A percentile compares a stretch with the other conserved stretches of the same genome.
Evolutionary conservation across 1,284 basidiomycete species (phyloP).

Genomic region (Vanrija humicola): DNA sequence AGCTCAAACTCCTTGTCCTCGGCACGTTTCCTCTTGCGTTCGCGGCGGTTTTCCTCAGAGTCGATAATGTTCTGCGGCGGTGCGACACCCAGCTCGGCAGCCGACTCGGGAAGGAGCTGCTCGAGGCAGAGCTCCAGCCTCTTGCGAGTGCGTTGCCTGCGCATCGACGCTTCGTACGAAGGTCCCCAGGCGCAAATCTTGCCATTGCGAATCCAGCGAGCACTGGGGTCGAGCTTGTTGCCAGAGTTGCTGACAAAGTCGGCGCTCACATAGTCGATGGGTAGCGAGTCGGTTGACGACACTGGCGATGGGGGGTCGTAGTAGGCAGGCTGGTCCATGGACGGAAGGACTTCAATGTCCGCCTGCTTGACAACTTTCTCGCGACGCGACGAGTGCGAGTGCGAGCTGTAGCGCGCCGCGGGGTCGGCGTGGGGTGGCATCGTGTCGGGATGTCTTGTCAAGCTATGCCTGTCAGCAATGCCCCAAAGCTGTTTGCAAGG

Average conservation of each 20-base stretch:
- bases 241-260: conserved; percentile 39
- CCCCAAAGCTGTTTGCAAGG: background rate
- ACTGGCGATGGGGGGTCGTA: conserved; percentile 38
- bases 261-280: conserved; percentile 18
- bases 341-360: conserved; percentile 38
- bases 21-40: conserved; percentile 27
- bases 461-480: background rate
- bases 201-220: conserved; percentile 42
- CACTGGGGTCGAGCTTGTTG: conserved; percentile 40
- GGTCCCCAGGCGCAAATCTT: conserved; percentile 49
- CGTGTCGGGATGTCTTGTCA: conserved; percentile 1
- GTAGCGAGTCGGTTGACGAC: conserved; percentile 21
- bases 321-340: conserved; percentile 32
- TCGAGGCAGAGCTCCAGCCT: conserved; percentile 38
- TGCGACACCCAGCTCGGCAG: conserved; percentile 33
- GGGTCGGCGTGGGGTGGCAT: conserved; percentile 22
- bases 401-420: background rate
- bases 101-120: conserved; percentile 38
- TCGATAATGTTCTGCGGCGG: conserved; percentile 35
- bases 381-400: background rate
- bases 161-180: conserved; percentile 36
- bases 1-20: conserved; percentile 30
- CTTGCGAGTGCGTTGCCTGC: conserved; percentile 29
- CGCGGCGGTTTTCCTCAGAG: conserved; percentile 17
- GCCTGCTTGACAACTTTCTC: conserved; percentile 17